Base-by-base conservation (phyloP, 1,139 yeast genomes). In the Blastobotrys elegans region DNA sequence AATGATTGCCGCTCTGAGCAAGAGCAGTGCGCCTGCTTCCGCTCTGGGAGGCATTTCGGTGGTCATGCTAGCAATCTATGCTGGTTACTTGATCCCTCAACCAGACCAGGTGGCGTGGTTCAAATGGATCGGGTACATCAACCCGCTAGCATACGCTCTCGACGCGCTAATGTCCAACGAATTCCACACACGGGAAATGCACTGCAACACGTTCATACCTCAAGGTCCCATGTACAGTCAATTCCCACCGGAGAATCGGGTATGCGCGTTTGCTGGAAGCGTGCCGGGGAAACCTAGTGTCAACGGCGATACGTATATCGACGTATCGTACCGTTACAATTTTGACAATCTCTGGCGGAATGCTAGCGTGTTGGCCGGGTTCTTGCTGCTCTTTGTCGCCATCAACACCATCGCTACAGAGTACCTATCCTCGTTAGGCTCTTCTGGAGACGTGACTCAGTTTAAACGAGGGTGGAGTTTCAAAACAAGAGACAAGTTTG, bases 1-100 rank as follows among this genome's bases (percentile, higher is more conserved):
- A 58, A 66, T 78, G 46, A 71, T 81, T 59, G 83, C 85, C 41
- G 75, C 82, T 18, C 61, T 74, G 32, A 71, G 79, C 26, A 75
- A 71, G 30, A 72, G 77, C 39, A 69, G 77, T 51, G 73, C 76
- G 13, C 72, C 75, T 47, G 85, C 85, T n/a, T 73, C 74, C 69
- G 69, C 77, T 8, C 66, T 77, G 11, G 76, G 78, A 4, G 73
- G 79, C 42, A 60, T 74, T 14, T 61, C 72, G 37, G 63, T 76
- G 53, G 58, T 74, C 49, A 73, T 73, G 30, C 63, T 76, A 62
- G 70, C 73, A 39, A 67, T 75, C 57, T 74, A 73, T 58, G 73
- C 80, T 30, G 77, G 80, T 40, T 74, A 75, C 58, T 73, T 77
- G 54, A 74, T 75, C 50, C 78, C 76, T 27, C 58, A 68, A 21